Conservation (phyloP, 768 basidiomycete genomes). For the Lactarius quietus region DNA sequence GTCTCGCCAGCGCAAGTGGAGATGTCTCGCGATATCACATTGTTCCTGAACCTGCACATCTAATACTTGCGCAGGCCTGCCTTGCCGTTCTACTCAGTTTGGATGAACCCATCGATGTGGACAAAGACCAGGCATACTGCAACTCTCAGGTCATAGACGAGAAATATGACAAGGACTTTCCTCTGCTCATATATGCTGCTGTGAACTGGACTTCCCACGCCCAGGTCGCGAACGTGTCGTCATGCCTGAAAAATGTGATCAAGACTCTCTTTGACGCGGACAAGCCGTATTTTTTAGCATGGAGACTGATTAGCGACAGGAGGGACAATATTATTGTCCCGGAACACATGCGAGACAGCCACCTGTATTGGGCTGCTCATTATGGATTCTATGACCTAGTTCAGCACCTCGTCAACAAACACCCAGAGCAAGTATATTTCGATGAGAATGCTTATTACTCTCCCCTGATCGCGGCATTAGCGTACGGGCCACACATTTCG, state of each 20-base stretch:
- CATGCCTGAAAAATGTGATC: not conserved
- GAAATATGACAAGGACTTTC: too few relatives aligned
- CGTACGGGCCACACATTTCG: not conserved
- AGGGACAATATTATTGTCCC: too few relatives aligned
- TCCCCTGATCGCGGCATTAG: not conserved
- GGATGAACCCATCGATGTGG: too few relatives aligned
- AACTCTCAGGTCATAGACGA: too few relatives aligned
- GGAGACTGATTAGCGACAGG: not conserved
- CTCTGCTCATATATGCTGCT: not conserved
- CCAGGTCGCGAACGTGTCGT: not conserved
- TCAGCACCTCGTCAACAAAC: not conserved
- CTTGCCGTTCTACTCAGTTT: not conserved
- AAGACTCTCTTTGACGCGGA: not conserved
- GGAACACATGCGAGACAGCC: not conserved
- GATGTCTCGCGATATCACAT: not conserved
- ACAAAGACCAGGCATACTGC: too few relatives aligned
- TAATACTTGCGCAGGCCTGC: not conserved
- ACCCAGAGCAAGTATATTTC: not conserved
- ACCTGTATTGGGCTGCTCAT: not conserved
- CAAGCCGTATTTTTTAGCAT: not conserved
- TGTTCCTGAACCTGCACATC: not conserved
- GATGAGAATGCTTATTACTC: rapidly evolving
- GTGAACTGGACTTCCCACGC: not conserved
- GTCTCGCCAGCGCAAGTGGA: not conserved
- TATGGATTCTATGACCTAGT: not conserved